Conservation (phyloP, 140 eudicot species). For the Senecio squalidus region DNA sequence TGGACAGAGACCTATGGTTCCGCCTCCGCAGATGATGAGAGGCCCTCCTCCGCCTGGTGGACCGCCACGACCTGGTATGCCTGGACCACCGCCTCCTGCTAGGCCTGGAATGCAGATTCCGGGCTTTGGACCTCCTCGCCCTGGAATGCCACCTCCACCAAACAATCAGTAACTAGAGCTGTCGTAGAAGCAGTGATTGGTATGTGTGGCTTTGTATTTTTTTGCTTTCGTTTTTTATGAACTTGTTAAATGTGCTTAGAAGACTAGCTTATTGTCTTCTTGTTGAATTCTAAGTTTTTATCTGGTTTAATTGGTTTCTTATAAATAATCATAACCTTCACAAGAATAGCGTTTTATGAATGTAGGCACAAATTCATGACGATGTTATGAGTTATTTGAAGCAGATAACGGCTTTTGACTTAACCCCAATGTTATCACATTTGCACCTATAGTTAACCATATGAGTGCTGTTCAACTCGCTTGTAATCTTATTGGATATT, state of each 20-base stretch:
- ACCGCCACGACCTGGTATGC: constrained; percentile 50
- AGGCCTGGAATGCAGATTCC: constrained; percentile 70
- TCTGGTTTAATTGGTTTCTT: no score
- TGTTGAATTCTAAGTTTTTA: no score
- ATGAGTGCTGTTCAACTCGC: no score
- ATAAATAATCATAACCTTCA: no score
- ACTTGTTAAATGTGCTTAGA: constrained; percentile 45
- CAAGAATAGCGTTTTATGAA: no score
- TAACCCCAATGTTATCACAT: neutral
- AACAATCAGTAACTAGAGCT: constrained; percentile 30
- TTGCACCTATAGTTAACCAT: neutral
- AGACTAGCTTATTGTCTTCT: no score
- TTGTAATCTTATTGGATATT: no score
- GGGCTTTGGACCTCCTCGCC: constrained; percentile 31
- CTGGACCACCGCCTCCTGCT: constrained; percentile 50
- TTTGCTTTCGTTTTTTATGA: neutral
- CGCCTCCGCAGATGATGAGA: constrained; percentile 72
- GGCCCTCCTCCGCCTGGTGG: constrained; percentile 70
- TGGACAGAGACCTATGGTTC: constrained; percentile 72
- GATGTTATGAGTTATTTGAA: no score
- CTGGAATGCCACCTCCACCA: constrained; percentile 63
- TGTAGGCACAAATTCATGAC: no score
- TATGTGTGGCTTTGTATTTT: constrained; percentile 3
- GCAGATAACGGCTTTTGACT: neutral
- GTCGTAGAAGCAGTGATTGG: constrained; percentile 17